Conservation (phyloP, 768 basidiomycete genomes). For the Pluteus cervinus region DNA sequence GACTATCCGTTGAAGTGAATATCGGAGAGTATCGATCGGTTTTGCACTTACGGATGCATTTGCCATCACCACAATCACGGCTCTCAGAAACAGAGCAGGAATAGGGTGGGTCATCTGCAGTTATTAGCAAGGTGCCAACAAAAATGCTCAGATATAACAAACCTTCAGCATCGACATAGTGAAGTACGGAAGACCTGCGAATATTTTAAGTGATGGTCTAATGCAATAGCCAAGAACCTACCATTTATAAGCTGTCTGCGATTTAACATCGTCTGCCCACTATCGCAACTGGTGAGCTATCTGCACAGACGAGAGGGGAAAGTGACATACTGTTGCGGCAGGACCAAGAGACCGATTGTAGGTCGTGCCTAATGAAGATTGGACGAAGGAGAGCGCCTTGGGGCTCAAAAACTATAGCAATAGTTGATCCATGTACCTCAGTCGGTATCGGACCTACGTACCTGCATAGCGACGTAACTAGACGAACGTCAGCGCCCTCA, state of each 20-base stretch:
- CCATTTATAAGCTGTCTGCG: slow-evolving; percentile 31
- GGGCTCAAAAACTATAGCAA: slow-evolving; percentile 39
- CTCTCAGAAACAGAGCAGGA: slow-evolving; percentile 43
- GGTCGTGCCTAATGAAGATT: slow-evolving; percentile 35
- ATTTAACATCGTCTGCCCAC: slow-evolving; percentile 49
- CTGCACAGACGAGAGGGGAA: neutral
- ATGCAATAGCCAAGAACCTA: slow-evolving; percentile 12
- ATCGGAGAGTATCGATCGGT: neutral
- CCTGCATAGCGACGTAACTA: slow-evolving; percentile 38
- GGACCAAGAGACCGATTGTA: slow-evolving; percentile 41
- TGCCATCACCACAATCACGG: slow-evolving; percentile 36
- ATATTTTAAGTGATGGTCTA: neutral
- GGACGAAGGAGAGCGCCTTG: slow-evolving; percentile 40
- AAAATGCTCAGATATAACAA: neutral
- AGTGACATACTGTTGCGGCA: slow-evolving; percentile 35
- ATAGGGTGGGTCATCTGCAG: slow-evolving; percentile 32
- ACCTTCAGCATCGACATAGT: slow-evolving; percentile 49
- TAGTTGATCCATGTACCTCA: neutral
- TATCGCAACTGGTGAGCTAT: slow-evolving; percentile 10
- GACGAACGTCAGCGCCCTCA: neutral
- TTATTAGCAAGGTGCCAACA: neutral
- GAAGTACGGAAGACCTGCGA: slow-evolving; percentile 32
- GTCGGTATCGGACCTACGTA: slow-evolving; percentile 8
- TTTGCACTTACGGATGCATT: slow-evolving; percentile 32
- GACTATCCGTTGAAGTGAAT: slow-evolving; percentile 23